Evolutionary conservation across 1,139 yeast genomes (phyloP), one percentile per base, ranked within the genome.

Genomic region (Hemisphaericaspora lyxosophila): DNA sequence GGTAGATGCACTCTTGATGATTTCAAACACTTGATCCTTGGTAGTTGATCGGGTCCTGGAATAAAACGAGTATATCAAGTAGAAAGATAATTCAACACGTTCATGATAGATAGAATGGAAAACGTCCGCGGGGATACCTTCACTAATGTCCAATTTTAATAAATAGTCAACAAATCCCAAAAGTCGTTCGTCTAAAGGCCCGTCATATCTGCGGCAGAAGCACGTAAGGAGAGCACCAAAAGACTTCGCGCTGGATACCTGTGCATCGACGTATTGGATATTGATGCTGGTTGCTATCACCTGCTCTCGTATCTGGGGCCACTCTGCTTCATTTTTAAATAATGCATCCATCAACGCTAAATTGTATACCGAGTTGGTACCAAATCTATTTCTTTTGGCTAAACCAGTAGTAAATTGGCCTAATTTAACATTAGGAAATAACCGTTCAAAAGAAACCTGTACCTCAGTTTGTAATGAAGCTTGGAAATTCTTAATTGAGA

Each of bases 141-240:
- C 81, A 2, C 69, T 62, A 27, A 75, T 66, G 44, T 80, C 78
- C 11, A 73, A 64, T 38, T 68, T 67, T 35, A 88, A 60, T 22
- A 86, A 64, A 26, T 70, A 64, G 9, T 72, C 57, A 2, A 80
- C 70, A 39, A 80, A 64, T 17, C 60, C 60, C 48, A 77, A 55
- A 46, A 74, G 70, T 1, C 67, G 55, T 0, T 59, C 38, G 36
- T 57, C 57, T 12, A 78, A 51, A 12, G 54, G 49, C 14, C 62
- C 65, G 25, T 60, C 54, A 44, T 58, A 70, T 33, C 59, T 60
- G 39, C 72, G 67, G 49, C 82, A 75, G 46, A 75, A 75, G 0
- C 94, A 79, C 0, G 94, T 82, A 22, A 85, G 47, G 12, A 89
- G 64, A 1, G 92, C 89, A 36, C 94, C 90, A 74, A 85, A 81